A percentile compares a stretch with the other conserved stretches of the same genome.
phyloP scores from a whole-genome alignment of 31 red algal species.

The Odonthalia washingtoniensis region DNA sequence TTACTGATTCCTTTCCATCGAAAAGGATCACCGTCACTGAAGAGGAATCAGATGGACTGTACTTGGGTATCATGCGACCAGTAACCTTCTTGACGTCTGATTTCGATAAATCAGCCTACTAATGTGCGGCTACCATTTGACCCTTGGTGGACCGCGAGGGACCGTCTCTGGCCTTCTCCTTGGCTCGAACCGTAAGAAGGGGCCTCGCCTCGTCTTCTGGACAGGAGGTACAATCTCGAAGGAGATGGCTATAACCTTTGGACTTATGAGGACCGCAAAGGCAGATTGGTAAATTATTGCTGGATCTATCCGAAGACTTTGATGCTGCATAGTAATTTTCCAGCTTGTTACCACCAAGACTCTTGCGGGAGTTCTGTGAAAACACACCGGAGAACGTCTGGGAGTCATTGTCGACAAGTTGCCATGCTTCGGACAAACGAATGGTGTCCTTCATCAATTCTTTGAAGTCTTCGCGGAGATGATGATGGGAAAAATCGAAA shows the following conservation, averaged over 20 bases:
- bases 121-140: neutral
- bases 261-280: neutral
- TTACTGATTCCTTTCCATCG: constrained; percentile 2
- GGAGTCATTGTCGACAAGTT: neutral
- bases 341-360: neutral
- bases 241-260: neutral
- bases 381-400: neutral
- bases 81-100: neutral
- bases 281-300: neutral
- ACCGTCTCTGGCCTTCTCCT: neutral
- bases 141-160: neutral
- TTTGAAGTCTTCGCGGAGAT: constrained; percentile 37
- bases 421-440: constrained; percentile 27
- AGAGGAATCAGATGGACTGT: neutral
- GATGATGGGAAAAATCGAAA: constrained; percentile 23
- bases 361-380: neutral
- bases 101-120: neutral
- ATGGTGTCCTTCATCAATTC: constrained; percentile 37
- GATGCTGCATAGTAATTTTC: neutral
- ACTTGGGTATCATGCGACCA: neutral
- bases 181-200: neutral
- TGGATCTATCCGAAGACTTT: neutral
- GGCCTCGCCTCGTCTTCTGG: neutral
- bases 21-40: neutral
- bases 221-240: neutral